These are phyloP conservation scores for Paraphoma sp. DNA, from an alignment of 2,329 filamentous ascomycete species.

Conservation along the genomic window DNA sequence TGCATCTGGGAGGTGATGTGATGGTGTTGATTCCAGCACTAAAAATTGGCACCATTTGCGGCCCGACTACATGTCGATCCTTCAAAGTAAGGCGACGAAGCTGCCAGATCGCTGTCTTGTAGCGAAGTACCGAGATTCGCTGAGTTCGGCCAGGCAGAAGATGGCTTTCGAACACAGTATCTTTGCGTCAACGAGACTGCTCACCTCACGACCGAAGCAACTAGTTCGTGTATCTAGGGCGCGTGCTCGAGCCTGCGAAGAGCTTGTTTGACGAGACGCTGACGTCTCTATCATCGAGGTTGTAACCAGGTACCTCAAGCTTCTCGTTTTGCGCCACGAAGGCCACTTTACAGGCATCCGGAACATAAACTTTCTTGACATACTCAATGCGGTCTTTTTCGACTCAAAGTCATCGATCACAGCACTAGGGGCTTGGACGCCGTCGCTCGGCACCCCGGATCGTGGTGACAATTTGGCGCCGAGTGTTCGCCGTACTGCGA, in stretches of 20 bases:
- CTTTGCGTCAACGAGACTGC: no score
- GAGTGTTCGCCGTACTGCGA: conserved; percentile 1
- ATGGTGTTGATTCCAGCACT: conserved; percentile 11
- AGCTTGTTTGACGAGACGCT: no score
- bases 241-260: no score
- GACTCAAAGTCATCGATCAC: conserved; percentile 20
- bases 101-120: no score
- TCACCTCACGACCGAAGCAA: no score
- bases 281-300: no score
- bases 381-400: conserved; percentile 24
- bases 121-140: no score
- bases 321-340: neutral
- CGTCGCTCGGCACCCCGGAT: conserved; percentile 11
- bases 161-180: no score
- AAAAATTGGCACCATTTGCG: conserved; percentile 9
- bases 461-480: neutral
- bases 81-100: no score
- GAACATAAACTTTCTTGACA: conserved; percentile 11
- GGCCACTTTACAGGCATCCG: neutral
- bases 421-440: conserved; percentile 39
- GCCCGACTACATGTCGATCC: neutral
- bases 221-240: no score
- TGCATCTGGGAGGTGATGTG: neutral
- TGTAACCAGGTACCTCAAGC: neutral
- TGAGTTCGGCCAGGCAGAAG: no score